Percentiles rank a stretch among this genome's conserved stretches.
These are phyloP conservation scores for Emericellopsis atlantica DNA, from an alignment of 2,329 filamentous ascomycete genomes.

Conservation along the genomic window DNA sequence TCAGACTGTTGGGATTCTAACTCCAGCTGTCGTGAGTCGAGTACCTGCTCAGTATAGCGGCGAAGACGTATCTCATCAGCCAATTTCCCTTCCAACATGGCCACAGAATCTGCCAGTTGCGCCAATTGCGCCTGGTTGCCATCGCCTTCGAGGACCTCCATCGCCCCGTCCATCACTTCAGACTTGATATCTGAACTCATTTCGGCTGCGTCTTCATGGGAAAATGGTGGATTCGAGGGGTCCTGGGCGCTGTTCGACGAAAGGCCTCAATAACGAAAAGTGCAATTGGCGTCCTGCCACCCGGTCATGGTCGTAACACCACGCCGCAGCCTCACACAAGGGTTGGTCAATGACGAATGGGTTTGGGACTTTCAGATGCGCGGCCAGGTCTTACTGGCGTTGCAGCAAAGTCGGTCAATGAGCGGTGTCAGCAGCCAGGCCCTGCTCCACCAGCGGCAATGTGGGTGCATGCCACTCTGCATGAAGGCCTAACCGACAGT, in stretches of 20 bases:
- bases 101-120: too few relatives aligned
- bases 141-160: too few relatives aligned
- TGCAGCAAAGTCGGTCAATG: background rate
- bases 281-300: background rate
- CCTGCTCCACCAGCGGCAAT: background rate
- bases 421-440: background rate
- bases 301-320: background rate
- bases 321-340: background rate
- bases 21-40: constrained; percentile 21
- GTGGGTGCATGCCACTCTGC: background rate
- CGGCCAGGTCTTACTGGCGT: background rate
- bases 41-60: constrained; percentile 20
- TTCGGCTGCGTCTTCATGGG: too few relatives aligned
- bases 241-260: too few relatives aligned
- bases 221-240: too few relatives aligned
- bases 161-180: too few relatives aligned
- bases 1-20: constrained; percentile 17
- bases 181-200: too few relatives aligned
- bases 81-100: constrained; percentile 11
- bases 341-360: background rate
- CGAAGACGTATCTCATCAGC: constrained; percentile 18
- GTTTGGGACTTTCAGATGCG: too few relatives aligned
- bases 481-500: constrained; percentile 1
- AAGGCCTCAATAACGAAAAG: background rate
- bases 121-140: too few relatives aligned